Conservation (phyloP, 2,329 filamentous ascomycete genomes). For the Penicillium sclerotigenum region DNA sequence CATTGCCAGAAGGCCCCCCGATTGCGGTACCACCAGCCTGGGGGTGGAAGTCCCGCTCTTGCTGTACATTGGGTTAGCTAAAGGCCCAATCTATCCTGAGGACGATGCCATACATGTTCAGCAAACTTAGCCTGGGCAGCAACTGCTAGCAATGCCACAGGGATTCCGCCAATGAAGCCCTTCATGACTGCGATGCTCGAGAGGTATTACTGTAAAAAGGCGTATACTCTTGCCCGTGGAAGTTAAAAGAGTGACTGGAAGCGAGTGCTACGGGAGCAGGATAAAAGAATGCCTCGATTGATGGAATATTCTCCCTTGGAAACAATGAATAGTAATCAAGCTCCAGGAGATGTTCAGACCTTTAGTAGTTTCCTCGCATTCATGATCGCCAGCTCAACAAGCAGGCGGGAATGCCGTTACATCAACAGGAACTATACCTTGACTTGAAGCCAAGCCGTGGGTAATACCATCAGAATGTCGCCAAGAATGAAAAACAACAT, state of each 20-base stretch:
- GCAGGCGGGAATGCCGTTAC: slow-evolving; percentile 17
- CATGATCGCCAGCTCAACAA: slow-evolving; percentile 11
- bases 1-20: slow-evolving; percentile 22
- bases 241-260: slow-evolving; percentile 22
- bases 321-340: background rate
- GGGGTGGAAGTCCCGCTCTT: slow-evolving; percentile 6
- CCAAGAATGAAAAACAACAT: slow-evolving; percentile 18
- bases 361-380: slow-evolving; percentile 24
- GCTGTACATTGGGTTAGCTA: background rate
- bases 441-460: background rate
- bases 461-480: slow-evolving; percentile 19
- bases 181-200: slow-evolving; percentile 31
- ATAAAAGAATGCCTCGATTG: slow-evolving; percentile 22
- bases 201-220: slow-evolving; percentile 10
- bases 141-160: slow-evolving; percentile 35
- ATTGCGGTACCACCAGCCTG: slow-evolving; percentile 12
- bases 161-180: slow-evolving; percentile 35
- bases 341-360: slow-evolving; percentile 11
- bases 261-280: slow-evolving; percentile 8
- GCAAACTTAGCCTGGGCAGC: slow-evolving; percentile 28
- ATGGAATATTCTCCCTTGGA: slow-evolving; percentile 7
- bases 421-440: slow-evolving; percentile 1
- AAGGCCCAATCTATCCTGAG: background rate
- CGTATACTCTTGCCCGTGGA: background rate
- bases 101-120: slow-evolving; percentile 13